These are phyloP conservation scores for Phoma sp. DNA, from an alignment of 2,329 filamentous ascomycete species.

Conservation along the genomic window DNA sequence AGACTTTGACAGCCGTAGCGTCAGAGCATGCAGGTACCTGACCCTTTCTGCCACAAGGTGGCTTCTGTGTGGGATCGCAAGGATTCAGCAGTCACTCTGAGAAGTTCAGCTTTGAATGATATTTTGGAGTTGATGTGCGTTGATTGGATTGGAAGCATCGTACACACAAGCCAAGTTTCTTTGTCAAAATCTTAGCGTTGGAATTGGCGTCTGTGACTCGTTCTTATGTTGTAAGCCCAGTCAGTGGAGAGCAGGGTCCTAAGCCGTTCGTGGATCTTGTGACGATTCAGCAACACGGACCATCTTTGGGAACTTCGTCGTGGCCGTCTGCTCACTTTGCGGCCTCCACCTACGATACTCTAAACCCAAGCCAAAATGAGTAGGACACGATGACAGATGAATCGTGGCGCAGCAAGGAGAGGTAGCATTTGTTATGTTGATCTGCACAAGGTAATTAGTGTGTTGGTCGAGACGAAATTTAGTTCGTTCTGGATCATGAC, in stretches of 20 bases:
- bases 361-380: neutral
- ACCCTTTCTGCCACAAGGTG: neutral
- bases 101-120: neutral
- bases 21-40: constrained; percentile 9
- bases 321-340: neutral
- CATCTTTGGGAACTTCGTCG: too few species aligned
- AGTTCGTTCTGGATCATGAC: constrained; percentile 8
- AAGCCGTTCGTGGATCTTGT: neutral
- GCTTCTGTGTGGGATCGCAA: neutral
- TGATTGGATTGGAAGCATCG: neutral
- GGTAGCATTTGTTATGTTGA: constrained; percentile 3
- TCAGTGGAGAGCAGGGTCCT: neutral
- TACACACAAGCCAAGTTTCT: neutral
- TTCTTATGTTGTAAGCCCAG: neutral
- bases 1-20: constrained; percentile 10
- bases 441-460: constrained; percentile 16
- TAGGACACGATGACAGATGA: neutral
- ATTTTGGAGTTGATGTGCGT: neutral
- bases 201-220: neutral
- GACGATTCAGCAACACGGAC: neutral
- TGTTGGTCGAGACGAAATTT: neutral
- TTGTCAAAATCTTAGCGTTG: neutral
- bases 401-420: constrained; percentile 13
- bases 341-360: neutral
- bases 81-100: too few species aligned